Evolutionary conservation across 106 monocot genomes (phyloP).

Genomic region (Apostasia shenzhenica): DNA sequence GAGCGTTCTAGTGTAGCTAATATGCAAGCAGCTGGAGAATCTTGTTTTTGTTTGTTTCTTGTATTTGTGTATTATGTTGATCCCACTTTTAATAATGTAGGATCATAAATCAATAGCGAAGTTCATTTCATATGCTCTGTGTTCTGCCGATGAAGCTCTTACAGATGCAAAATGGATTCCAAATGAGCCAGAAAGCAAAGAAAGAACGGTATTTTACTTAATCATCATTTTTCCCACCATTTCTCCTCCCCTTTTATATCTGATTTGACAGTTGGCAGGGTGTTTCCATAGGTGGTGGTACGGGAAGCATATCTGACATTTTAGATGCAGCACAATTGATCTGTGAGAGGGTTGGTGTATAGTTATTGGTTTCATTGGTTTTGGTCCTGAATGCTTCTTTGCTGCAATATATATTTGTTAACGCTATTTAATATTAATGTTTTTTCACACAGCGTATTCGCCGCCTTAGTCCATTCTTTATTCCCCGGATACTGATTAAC

Average conservation of each 20-base stretch:
- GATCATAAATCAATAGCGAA: slow-evolving; percentile 74
- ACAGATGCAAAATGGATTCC: slow-evolving; percentile 94
- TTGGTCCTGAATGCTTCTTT: not conserved
- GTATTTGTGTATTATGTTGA: slow-evolving; percentile 4
- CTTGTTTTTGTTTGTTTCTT: not conserved
- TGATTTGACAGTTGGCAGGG: slow-evolving; percentile 45
- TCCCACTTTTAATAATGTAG: slow-evolving; percentile 18
- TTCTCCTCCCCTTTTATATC: slow-evolving; percentile 4
- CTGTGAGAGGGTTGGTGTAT: slow-evolving; percentile 63
- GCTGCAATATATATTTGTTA: slow-evolving; percentile 3
- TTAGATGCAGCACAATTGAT: slow-evolving; percentile 81
- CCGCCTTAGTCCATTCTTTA: slow-evolving; percentile 83
- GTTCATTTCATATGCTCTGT: slow-evolving; percentile 91
- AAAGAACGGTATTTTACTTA: slow-evolving; percentile 66
- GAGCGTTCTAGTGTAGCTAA: not conserved
- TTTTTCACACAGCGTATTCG: slow-evolving; percentile 56
- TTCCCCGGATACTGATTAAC: slow-evolving; percentile 91
- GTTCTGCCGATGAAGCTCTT: slow-evolving; percentile 89
- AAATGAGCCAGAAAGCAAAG: slow-evolving; percentile 45
- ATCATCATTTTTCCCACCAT: not conserved
- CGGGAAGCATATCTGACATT: slow-evolving; percentile 82
- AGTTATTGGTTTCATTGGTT: not conserved
- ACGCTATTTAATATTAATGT: slow-evolving; percentile 13
- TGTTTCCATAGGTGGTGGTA: slow-evolving; percentile 93
- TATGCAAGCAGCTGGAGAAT: not conserved